phyloP scores from a whole-genome alignment of 2,329 filamentous ascomycete genomes.

The Colletotrichum destructivum region DNA sequence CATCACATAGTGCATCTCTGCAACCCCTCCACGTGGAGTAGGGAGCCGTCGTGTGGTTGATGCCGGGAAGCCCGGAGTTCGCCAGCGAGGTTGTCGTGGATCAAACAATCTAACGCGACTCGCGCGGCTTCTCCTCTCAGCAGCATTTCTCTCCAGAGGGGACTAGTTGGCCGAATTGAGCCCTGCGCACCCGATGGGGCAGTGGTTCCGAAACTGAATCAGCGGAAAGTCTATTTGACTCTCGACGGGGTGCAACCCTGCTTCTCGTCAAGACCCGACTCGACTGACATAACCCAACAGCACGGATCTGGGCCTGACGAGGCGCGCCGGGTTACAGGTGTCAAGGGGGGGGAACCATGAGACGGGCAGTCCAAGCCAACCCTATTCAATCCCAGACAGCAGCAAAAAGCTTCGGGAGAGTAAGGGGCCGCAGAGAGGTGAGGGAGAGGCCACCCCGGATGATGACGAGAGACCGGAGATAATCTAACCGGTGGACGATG shows the following conservation, averaged over 20 bases:
- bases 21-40: slow-evolving; percentile 25
- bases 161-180: not conserved
- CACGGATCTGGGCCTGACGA: slow-evolving; percentile 28
- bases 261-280: not conserved
- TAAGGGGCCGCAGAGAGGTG: slow-evolving; percentile 28
- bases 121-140: not conserved
- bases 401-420: slow-evolving; percentile 32
- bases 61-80: slow-evolving; percentile 33
- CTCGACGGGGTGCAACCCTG: slow-evolving; percentile 29
- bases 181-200: slow-evolving; percentile 15
- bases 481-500: too few species aligned
- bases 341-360: slow-evolving; percentile 30
- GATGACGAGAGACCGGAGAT: not conserved
- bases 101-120: slow-evolving; percentile 24
- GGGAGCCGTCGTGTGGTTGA: slow-evolving; percentile 17
- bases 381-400: slow-evolving; percentile 41
- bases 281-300: slow-evolving; percentile 16
- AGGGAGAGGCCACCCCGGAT: not conserved
- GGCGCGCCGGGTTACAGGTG: slow-evolving; percentile 28
- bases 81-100: not conserved
- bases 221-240: slow-evolving; percentile 30
- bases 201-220: slow-evolving; percentile 39
- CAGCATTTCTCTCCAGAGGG: not conserved
- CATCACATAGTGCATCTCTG: slow-evolving; percentile 1
- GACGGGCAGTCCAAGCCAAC: slow-evolving; percentile 16